Percentiles rank a stretch among this genome's conserved stretches.
These are phyloP conservation scores for Herpetomonas tarakana DNA, from an alignment of 208 protist genomes.

Conservation along the genomic window DNA sequence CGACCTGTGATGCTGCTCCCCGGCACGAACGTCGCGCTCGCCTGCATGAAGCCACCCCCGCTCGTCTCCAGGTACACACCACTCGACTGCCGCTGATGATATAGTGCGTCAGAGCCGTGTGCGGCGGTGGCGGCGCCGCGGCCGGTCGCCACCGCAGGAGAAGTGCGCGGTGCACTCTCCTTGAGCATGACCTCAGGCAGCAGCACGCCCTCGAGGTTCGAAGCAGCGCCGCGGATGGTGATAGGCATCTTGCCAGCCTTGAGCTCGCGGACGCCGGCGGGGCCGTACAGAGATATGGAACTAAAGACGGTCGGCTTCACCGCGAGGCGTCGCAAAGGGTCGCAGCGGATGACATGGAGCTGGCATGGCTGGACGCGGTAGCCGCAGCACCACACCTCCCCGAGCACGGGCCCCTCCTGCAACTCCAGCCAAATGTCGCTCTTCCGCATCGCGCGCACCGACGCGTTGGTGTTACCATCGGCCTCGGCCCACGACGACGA, in stretches of 20 bases:
- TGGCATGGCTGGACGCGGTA: slow-evolving; percentile 80
- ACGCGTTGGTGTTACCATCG: slow-evolving; percentile 14
- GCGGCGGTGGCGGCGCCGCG: not conserved
- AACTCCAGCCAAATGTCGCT: slow-evolving; percentile 83
- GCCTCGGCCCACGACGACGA: too few relatives aligned
- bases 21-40: not conserved
- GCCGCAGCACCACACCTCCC: slow-evolving; percentile 81
- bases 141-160: not conserved
- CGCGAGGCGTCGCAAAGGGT: slow-evolving; percentile 33
- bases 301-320: slow-evolving; percentile 50
- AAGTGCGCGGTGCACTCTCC: slow-evolving; percentile 39
- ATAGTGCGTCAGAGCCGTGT: too few relatives aligned
- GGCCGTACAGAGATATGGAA: slow-evolving; percentile 62
- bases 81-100: too few relatives aligned
- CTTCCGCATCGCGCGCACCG: slow-evolving; percentile 29
- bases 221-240: slow-evolving; percentile 37
- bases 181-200: slow-evolving; percentile 61
- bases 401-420: slow-evolving; percentile 49
- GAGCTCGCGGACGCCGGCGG: slow-evolving; percentile 44
- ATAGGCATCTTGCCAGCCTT: slow-evolving; percentile 42
- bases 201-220: slow-evolving; percentile 66
- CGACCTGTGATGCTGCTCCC: not conserved
- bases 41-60: not conserved
- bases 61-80: too few relatives aligned
- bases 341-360: slow-evolving; percentile 73